Base-by-base conservation (phyloP, 163 green algal species). In the Scenedesmus sp. region DNA sequence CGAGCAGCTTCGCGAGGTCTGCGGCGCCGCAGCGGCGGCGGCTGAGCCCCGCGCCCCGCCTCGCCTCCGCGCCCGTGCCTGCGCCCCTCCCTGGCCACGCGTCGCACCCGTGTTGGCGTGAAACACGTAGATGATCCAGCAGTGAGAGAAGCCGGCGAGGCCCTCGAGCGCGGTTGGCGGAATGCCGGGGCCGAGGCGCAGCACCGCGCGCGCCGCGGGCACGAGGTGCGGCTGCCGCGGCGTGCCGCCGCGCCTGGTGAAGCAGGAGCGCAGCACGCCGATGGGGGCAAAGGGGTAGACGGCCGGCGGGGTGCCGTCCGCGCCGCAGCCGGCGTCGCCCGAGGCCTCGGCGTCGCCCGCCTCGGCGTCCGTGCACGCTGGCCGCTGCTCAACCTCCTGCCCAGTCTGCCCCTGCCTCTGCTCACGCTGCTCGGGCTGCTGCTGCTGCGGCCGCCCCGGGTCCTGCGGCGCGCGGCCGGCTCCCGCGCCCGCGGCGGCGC, bases 111-210 rank as follows among this genome's bases (percentile, higher is more conserved):
- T 99, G 88, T 99, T 99, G 20, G 87, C 74, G 63, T 98, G 94
- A 84, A 99, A 99, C 0, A 98, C 80, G 81, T 97, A 99, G 3
- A 99, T 74, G 50, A 99, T 67, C 95, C 95, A 99, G 72, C 86
- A 92, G 84, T 99, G 95, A 31, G 83, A 93, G 86, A 94, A 99
- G 58, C 91, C 71, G 70, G 91, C 14, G 67, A 99, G 82, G 0
- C 95, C 95, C 20, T 97, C 87, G 15, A 98, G 78, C 47, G 87
- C 87, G 10, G 81, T 78, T 15, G 67, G 22, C 0, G 89, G 86
- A 4, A 98, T 53, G 4, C 87, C 82, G 4, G 84, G 57, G 3
- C 76, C 66, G 42, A 97, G 85, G 28, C 77, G 78, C 14, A 97
- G 83, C 34, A 60, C 62, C 4, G 86, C 78, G 15, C 92, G 82